A percentile compares a stretch with the other conserved stretches of the same genome.
These are phyloP conservation scores for Solanum okadae DNA, from an alignment of 257 asterid species.

Conservation along the genomic window DNA sequence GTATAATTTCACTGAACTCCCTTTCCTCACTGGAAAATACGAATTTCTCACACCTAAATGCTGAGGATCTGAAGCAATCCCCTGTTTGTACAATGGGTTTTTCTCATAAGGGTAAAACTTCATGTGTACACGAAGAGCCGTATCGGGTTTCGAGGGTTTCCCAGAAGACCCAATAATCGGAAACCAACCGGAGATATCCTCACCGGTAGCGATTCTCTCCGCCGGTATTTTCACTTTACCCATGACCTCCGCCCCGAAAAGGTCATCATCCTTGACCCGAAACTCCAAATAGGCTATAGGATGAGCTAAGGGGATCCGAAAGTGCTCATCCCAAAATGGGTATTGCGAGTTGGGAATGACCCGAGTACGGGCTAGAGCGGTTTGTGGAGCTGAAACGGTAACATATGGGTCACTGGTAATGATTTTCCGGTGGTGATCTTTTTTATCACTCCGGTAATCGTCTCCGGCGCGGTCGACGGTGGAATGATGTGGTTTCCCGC, in stretches of 20 bases:
- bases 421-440: conserved; percentile 47
- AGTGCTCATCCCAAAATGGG: conserved; percentile 70
- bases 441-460: conserved; percentile 11
- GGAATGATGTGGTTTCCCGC: conserved; percentile 9
- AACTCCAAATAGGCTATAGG: conserved; percentile 44
- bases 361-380: conserved; percentile 79
- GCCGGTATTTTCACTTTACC: conserved; percentile 59
- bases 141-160: conserved; percentile 31
- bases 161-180: conserved; percentile 34
- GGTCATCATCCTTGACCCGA: conserved; percentile 68
- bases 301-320: conserved; percentile 60
- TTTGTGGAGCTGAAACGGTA: conserved; percentile 65
- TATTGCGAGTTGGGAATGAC: conserved; percentile 57
- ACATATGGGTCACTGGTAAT: conserved; percentile 89
- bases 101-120: conserved; percentile 37
- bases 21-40: conserved; percentile 76
- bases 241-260: conserved; percentile 57
- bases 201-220: conserved; percentile 37
- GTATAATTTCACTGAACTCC: conserved; percentile 54
- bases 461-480: conserved; percentile 1
- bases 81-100: conserved; percentile 45
- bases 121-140: conserved; percentile 43
- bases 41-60: conserved; percentile 48
- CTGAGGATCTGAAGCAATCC: conserved; percentile 63
- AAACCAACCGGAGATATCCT: conserved; percentile 46